Conservation (phyloP, 192 early-diverging fungal genomes). For the Backusella parvicylindrica region DNA sequence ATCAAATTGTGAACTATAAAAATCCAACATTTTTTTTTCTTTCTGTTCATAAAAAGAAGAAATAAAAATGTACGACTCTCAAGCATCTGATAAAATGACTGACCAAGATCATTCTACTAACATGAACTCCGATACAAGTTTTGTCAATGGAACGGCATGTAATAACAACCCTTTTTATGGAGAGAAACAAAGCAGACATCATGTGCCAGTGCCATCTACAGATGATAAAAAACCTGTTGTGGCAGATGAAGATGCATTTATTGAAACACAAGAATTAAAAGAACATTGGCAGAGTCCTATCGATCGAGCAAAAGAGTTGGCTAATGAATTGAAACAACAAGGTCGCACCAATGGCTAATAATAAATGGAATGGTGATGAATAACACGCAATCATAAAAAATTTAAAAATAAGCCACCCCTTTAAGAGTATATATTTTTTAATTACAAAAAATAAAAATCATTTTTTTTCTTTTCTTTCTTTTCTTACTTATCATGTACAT, state of each 20-base stretch:
- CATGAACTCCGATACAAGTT: neutral
- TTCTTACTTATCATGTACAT: neutral
- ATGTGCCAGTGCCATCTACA: neutral
- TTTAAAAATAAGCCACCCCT: neutral
- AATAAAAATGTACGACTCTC: neutral
- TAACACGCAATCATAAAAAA: neutral
- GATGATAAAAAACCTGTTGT: neutral
- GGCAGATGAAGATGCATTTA: conserved; percentile 9
- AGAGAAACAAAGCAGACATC: neutral
- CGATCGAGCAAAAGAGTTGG: conserved; percentile 8
- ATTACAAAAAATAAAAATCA: neutral
- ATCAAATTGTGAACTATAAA: neutral
- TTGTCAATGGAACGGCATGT: neutral
- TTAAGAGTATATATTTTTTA: neutral
- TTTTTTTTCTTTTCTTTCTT: neutral
- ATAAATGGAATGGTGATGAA: neutral
- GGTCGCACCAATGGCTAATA: neutral
- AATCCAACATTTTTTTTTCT: neutral
- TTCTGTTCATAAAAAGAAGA: neutral
- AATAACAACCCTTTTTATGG: neutral
- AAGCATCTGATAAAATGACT: neutral
- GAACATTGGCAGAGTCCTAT: conserved; percentile 6
- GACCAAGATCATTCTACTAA: neutral
- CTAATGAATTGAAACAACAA: conserved; percentile 4
- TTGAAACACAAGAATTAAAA: neutral